Base-by-base conservation (phyloP, 148 eudicot species). In the Spergularia marina region DNA sequence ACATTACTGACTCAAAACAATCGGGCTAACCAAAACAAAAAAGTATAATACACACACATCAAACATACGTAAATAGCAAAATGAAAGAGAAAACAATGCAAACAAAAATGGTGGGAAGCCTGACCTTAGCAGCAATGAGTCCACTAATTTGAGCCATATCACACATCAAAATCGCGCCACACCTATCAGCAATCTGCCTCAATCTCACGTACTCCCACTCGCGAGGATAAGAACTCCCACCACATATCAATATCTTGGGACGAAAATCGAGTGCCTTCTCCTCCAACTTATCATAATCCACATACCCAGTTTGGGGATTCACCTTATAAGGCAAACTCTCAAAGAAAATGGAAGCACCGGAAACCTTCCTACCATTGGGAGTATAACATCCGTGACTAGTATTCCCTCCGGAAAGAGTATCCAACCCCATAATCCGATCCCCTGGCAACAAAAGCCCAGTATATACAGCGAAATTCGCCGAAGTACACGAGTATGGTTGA, bases 111-210 rank as follows among this genome's bases (percentile, higher is more conserved):
- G 17, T 30, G 0, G 23, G 1, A 55, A 67, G 53, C n/a, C 70
- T 86, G 81, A 95, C 98, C 94, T 92, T 89, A 44, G 99, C 99
- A 13, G 94, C 97, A 85, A 96, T 77, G 57, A 96, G 92, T 18
- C 99, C 99, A 66, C 99, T 96, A 39, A 89, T 92, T 39, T 96
- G 99, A 73, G 99, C 99, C 99, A 96, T 96, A 73, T 96, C 99
- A 74, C 96, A 92, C 93, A 94, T 77, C 83, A 94, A 84, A 40
- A 89, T 79, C 0, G 98, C 93, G 53, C 98, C 92, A 83, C 89
- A 86, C 80, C 82, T 92, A 68, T 94, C 97, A 16, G 98, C 92
- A 76, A 90, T 87, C 69, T 87, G 92, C 70, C 96, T 89, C 78
- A 94, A 80, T 78, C 91, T 84, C 2, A 80, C 86, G 81, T 94